phyloP scores from a whole-genome alignment of 2,329 filamentous ascomycete genomes.

The Pseudogymnoascus sp. region DNA sequence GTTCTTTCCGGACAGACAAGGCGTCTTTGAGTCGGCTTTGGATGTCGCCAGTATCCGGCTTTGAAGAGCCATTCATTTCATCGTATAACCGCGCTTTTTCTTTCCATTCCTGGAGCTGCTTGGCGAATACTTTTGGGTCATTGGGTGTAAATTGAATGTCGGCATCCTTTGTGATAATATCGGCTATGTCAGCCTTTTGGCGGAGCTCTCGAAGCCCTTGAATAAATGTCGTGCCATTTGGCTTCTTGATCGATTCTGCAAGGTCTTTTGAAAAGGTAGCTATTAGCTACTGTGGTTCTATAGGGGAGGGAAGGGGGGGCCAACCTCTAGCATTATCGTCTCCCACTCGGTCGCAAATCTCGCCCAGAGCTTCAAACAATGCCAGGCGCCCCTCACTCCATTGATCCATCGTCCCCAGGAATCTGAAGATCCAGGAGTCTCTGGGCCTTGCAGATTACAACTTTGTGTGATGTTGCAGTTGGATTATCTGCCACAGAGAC shows the following conservation, averaged over 20 bases:
- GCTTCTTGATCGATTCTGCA: neutral
- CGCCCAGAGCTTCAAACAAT: slow-evolving; percentile 7
- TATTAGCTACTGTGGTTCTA: neutral
- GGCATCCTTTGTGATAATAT: neutral
- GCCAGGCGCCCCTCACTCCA: slow-evolving; percentile 8
- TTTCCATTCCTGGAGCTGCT: neutral
- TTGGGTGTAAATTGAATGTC: neutral
- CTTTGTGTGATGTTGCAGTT: neutral
- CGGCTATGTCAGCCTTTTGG: neutral
- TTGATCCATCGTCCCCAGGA: neutral
- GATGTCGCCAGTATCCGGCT: neutral
- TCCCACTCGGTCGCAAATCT: slow-evolving; percentile 5
- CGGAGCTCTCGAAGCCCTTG: neutral
- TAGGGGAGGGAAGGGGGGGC: neutral
- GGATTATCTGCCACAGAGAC: neutral
- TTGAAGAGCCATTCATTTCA: neutral
- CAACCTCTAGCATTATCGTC: slow-evolving; percentile 1
- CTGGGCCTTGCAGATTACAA: neutral
- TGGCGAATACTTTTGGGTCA: neutral
- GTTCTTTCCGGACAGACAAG: neutral
- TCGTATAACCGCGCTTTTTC: neutral
- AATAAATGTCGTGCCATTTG: neutral
- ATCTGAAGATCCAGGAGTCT: neutral
- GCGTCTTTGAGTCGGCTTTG: neutral
- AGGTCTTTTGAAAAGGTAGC: neutral